Conservation (phyloP, 768 basidiomycete species). For the Suillus discolor region DNA sequence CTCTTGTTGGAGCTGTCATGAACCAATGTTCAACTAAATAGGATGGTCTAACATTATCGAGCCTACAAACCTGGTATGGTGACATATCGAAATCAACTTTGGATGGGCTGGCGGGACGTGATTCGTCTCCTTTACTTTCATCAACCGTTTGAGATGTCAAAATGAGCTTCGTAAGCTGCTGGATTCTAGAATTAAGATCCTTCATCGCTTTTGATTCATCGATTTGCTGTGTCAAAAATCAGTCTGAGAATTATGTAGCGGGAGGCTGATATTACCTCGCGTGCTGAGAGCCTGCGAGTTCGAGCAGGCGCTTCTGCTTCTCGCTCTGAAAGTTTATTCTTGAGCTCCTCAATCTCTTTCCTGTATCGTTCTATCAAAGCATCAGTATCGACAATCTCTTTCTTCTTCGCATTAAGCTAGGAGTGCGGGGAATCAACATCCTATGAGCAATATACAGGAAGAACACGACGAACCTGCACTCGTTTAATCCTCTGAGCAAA, state of each 20-base stretch:
- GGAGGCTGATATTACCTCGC: conserved; percentile 36
- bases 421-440: not conserved
- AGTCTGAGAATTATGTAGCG: not conserved
- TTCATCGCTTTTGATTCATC: conserved; percentile 86
- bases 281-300: conserved; percentile 46
- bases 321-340: conserved; percentile 66
- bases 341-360: conserved; percentile 92
- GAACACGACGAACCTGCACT: conserved; percentile 50
- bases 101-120: conserved; percentile 77
- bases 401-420: conserved; percentile 79
- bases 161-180: conserved; percentile 82
- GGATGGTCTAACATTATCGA: not conserved
- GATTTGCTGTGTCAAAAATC: conserved; percentile 55
- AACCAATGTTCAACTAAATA: not conserved
- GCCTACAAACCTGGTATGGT: conserved; percentile 66
- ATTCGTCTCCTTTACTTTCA: conserved; percentile 66
- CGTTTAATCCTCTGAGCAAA: conserved; percentile 93
- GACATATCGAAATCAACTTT: conserved; percentile 92
- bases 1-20: conserved; percentile 78
- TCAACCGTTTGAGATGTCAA: conserved; percentile 85
- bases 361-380: conserved; percentile 93
- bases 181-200: conserved; percentile 78
- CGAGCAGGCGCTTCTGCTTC: conserved; percentile 61
- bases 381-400: conserved; percentile 91
- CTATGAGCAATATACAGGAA: conserved; percentile 28